Percentiles rank a stretch among this genome's conserved stretches.
Evolutionary conservation across 352 stramenopile species (phyloP).

Genomic region (Globisporangium perplexum): DNA sequence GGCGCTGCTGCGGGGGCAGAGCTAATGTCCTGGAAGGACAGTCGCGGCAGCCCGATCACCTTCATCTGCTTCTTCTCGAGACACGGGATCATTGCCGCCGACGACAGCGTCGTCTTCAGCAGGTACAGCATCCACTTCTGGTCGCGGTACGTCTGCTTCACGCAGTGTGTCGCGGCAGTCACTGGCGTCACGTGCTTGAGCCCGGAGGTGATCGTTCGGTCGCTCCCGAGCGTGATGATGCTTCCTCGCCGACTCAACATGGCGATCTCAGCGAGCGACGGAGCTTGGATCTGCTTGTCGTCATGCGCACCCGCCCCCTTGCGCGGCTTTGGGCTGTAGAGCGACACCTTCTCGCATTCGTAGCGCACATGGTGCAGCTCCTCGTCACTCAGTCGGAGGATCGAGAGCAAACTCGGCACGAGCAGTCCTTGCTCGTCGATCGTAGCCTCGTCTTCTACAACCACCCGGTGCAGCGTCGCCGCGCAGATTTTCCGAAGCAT

Average conservation of each 20-base stretch:
- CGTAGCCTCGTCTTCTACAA: conserved; percentile 42
- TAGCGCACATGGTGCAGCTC: conserved; percentile 72
- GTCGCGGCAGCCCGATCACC: conserved; percentile 35
- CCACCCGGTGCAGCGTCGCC: conserved; percentile 62
- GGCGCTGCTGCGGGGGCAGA: not conserved
- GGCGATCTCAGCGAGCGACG: not conserved
- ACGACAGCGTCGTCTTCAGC: conserved; percentile 64
- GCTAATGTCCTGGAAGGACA: conserved; percentile 37
- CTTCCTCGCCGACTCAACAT: conserved; percentile 2
- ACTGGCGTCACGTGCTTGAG: conserved; percentile 7
- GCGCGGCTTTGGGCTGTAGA: conserved; percentile 20
- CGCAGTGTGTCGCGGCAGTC: conserved; percentile 31
- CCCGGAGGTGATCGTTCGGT: not conserved
- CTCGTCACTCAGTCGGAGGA: conserved; percentile 50
- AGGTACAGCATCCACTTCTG: conserved; percentile 69
- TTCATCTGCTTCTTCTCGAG: conserved; percentile 71
- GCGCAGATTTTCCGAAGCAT: conserved; percentile 46
- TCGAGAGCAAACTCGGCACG: conserved; percentile 49
- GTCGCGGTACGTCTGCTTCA: conserved; percentile 50
- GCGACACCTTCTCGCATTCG: conserved; percentile 62
- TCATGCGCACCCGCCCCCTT: no score
- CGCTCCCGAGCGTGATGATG: not conserved
- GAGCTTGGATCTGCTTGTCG: not conserved
- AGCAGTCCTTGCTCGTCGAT: conserved; percentile 33
- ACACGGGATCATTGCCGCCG: conserved; percentile 47